Conservation (phyloP, 345 rosid species). For the Aquilaria yunnanensis region DNA sequence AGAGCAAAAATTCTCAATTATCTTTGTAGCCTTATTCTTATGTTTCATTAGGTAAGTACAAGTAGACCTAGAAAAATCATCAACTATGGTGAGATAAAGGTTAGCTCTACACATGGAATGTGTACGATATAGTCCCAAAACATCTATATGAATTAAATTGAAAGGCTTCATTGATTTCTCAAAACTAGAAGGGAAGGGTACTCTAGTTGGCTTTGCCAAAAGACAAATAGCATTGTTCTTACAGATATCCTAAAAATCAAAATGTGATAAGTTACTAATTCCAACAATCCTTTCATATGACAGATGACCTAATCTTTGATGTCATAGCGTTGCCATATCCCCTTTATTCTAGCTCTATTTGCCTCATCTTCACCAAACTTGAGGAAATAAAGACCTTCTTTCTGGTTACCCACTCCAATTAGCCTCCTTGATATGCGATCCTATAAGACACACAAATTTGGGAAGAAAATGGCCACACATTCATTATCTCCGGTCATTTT, state of each 20-base stretch:
- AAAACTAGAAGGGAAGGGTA: neutral
- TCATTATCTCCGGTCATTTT: too few relatives aligned
- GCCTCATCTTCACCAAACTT: neutral
- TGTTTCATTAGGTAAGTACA: too few relatives aligned
- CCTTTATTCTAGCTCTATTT: neutral
- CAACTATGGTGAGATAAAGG: neutral
- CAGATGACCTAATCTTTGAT: neutral
- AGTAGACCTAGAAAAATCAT: neutral
- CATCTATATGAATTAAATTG: too few relatives aligned
- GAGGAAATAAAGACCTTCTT: neutral
- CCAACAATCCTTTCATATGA: too few relatives aligned
- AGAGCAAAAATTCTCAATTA: too few relatives aligned
- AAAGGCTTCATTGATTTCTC: neutral
- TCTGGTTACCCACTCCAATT: neutral
- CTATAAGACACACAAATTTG: neutral
- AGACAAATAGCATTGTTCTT: neutral
- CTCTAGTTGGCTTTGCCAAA: neutral
- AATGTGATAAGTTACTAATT: neutral
- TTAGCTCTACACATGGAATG: neutral
- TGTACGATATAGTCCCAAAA: neutral
- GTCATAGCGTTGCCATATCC: neutral
- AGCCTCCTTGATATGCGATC: neutral
- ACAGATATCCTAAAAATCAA: too few relatives aligned
- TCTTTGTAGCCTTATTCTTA: too few relatives aligned
- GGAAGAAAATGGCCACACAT: neutral